Percentiles rank a stretch among this genome's conserved stretches.
These are phyloP conservation scores for Pythium insidiosum DNA, from an alignment of 352 stramenopile genomes.

Conservation along the genomic window DNA sequence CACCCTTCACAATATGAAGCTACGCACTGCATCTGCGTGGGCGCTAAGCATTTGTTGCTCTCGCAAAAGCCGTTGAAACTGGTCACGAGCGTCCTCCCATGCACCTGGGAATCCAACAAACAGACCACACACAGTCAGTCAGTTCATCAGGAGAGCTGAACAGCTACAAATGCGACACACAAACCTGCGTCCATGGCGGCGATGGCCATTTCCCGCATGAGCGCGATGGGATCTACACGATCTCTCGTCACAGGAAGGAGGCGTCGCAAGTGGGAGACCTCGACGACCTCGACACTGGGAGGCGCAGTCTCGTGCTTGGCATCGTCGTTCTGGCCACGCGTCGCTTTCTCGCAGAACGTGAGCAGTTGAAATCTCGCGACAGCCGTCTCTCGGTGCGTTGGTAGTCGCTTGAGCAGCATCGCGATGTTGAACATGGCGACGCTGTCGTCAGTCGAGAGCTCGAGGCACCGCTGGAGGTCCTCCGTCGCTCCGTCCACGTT, in stretches of 20 bases:
- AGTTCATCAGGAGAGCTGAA: neutral
- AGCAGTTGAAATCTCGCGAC: no score
- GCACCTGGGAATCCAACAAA: neutral
- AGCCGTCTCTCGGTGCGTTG: no score
- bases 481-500: slow-evolving; percentile 33
- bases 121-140: neutral
- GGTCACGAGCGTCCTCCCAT: slow-evolving; percentile 6
- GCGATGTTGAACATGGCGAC: slow-evolving; percentile 64
- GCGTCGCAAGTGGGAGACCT: neutral
- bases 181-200: slow-evolving; percentile 8
- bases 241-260: slow-evolving; percentile 1
- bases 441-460: slow-evolving; percentile 39
- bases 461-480: slow-evolving; percentile 44
- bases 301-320: slow-evolving; percentile 37
- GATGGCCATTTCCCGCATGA: slow-evolving; percentile 6
- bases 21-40: neutral
- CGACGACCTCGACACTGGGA: neutral
- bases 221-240: neutral
- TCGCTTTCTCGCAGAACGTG: no score
- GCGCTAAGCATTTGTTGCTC: neutral
- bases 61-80: slow-evolving; percentile 11
- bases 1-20: neutral
- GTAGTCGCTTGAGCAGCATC: slow-evolving; percentile 43
- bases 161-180: neutral
- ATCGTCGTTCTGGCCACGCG: no score